Base-by-base conservation (phyloP, 192 early-diverging fungal genomes). In the Gamsiella multidivaricata region DNA sequence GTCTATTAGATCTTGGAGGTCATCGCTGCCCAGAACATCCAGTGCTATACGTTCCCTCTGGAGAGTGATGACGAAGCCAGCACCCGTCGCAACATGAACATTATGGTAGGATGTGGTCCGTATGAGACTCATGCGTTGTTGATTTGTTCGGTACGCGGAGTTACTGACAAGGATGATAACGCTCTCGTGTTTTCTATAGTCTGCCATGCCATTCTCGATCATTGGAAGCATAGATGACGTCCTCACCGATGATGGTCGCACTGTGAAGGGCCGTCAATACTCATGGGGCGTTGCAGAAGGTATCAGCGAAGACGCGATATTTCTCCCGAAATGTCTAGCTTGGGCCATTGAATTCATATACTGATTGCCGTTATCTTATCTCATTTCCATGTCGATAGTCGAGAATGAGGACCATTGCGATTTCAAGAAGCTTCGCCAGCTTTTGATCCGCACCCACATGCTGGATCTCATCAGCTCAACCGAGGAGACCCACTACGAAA, bases 401-500 rank as follows among this genome's bases (percentile, higher is more conserved):
- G 97, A 99, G 80, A 99, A 98, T 81, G 97, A 99, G 83, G 87
- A 89, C 57, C 97, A 98, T 84, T 98, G 96, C 84, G 97, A 98
- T 80, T 98, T 98, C 83, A 94, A 91, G 81, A 98, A 98, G 84
- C 88, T 99, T 41, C 92, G 97, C 61, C 94, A 95, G 85, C 85
- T 99, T 52, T 89, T 99, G 54, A 95, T 99, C 81, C 91, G 97
- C 62, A 95, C 95, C 20, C 97, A 99, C 80, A 98, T 99, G 96
- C 86, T 96, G 56, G 97, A 98, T 78, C 86, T 99, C 49, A 95
- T 99, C 67, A 83, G 85, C 25, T 92, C 92, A 33, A 98, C 98
- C 34, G 94, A 99, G 83, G 96, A 98, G 65, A 80, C 81, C 25
- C 98, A 99, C 82, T 99, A 97, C 81, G 98, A 99, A 80, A 91